Conservation (phyloP, 2,329 filamentous ascomycete species). For the Penicillium expansum region DNA sequence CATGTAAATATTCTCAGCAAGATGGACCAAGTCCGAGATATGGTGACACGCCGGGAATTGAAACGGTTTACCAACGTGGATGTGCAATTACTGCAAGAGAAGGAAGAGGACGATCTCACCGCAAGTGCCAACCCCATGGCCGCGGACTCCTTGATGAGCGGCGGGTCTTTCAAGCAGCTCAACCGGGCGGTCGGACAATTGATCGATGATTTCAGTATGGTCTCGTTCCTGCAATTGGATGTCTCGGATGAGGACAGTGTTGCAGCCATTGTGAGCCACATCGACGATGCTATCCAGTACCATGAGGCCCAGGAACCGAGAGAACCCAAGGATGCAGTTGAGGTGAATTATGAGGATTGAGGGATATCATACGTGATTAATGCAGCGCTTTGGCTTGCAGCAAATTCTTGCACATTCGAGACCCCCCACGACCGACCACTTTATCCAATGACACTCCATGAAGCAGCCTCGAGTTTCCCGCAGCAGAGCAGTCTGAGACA, state of each 20-base stretch:
- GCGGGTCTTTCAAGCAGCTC: constrained; percentile 74
- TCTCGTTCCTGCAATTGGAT: constrained; percentile 88
- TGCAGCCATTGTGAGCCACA: constrained; percentile 78
- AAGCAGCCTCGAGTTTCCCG: background rate
- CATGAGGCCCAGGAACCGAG: constrained; percentile 90
- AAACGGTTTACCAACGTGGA: constrained; percentile 90
- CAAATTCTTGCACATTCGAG: background rate
- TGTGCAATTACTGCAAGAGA: constrained; percentile 72
- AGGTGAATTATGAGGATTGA: constrained; percentile 51
- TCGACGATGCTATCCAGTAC: constrained; percentile 90
- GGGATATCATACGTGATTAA: constrained; percentile 7
- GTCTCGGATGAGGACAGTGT: constrained; percentile 91
- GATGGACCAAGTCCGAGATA: constrained; percentile 93
- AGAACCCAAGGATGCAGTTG: constrained; percentile 69
- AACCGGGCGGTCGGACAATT: constrained; percentile 85
- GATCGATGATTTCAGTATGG: constrained; percentile 98
- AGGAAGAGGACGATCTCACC: constrained; percentile 50
- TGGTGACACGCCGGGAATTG: constrained; percentile 80
- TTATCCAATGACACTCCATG: background rate
- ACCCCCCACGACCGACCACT: background rate
- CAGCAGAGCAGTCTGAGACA: background rate
- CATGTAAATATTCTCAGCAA: constrained; percentile 96
- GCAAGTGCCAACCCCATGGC: constrained; percentile 62
- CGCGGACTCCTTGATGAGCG: constrained; percentile 71
- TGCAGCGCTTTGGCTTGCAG: background rate